Percentiles rank a stretch among this genome's conserved stretches.
phyloP scores from a whole-genome alignment of 768 basidiomycete genomes.

The Agaricus blazei region DNA sequence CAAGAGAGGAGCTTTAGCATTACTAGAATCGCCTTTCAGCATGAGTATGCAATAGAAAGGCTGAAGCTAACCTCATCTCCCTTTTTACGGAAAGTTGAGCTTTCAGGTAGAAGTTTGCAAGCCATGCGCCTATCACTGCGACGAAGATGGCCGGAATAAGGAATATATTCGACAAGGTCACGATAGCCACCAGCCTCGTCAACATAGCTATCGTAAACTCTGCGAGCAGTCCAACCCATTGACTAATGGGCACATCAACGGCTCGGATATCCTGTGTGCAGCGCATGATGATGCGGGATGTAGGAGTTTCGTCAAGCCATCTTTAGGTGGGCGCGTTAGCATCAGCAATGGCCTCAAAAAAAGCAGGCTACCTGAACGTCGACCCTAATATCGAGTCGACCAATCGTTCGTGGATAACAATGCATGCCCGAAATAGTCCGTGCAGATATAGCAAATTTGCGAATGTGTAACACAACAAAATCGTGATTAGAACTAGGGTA shows the following conservation, averaged over 20 bases:
- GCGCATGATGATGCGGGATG: conserved; percentile 54
- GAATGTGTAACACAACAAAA: conserved; percentile 23
- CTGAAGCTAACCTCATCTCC: conserved; percentile 33
- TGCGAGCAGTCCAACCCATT: conserved; percentile 21
- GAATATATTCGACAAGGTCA: conserved; percentile 41
- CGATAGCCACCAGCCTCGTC: conserved; percentile 37
- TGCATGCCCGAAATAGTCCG: conserved; percentile 50
- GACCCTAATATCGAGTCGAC: conserved; percentile 51
- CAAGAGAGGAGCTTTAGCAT: conserved; percentile 32
- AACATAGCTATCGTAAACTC: conserved; percentile 30
- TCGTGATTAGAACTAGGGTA: conserved; percentile 11
- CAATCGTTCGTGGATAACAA: conserved; percentile 46
- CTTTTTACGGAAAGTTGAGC: conserved; percentile 45
- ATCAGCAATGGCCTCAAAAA: background rate
- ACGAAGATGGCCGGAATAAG: conserved; percentile 38
- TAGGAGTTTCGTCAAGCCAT: conserved; percentile 44
- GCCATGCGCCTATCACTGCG: conserved; percentile 35
- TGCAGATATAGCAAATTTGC: conserved; percentile 36
- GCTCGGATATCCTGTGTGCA: conserved; percentile 62
- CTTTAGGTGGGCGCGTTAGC: conserved; percentile 19
- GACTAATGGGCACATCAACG: conserved; percentile 43
- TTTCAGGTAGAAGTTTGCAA: conserved; percentile 40
- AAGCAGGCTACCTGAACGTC: conserved; percentile 44
- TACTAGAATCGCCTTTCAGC: conserved; percentile 17
- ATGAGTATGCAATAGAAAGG: conserved; percentile 15